A percentile compares a stretch with the other conserved stretches of the same genome.
Conservation (phyloP, 805 yeast species). For the Candida nonsorbophila region DNA sequence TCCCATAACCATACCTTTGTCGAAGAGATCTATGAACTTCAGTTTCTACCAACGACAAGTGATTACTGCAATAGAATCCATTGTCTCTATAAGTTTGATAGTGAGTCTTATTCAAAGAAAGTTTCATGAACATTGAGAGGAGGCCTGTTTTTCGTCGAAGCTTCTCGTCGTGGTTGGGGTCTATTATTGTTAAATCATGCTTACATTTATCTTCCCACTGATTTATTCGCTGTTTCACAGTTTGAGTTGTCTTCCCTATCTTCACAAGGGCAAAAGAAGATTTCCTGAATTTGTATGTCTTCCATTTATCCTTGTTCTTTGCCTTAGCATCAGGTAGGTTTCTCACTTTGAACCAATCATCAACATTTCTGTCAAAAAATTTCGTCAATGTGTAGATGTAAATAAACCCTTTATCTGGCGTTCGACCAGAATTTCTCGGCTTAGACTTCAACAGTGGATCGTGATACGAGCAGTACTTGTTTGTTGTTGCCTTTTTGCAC, state of each 20-base stretch:
- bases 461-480: too few relatives aligned
- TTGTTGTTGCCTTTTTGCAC: too few relatives aligned
- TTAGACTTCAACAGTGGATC: too few relatives aligned
- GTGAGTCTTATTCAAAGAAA: conserved; percentile 3
- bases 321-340: conserved; percentile 18
- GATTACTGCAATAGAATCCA: conserved; percentile 30
- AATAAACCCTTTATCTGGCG: conserved; percentile 47
- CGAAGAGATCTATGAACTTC: conserved; percentile 36
- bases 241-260: conserved; percentile 50
- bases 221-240: conserved; percentile 33
- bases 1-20: conserved; percentile 41
- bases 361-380: conserved; percentile 19
- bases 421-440: too few relatives aligned
- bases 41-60: conserved; percentile 34
- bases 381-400: conserved; percentile 46
- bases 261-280: conserved; percentile 40
- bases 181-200: conserved; percentile 37
- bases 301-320: conserved; percentile 20
- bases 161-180: conserved; percentile 19
- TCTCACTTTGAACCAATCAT: conserved; percentile 28
- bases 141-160: conserved; percentile 1
- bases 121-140: conserved; percentile 3
- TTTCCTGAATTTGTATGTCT: conserved; percentile 29
- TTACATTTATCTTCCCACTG: conserved; percentile 53
- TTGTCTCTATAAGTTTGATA: conserved; percentile 14